Conservation (phyloP, 345 rosid species). For the Euphorbia peplus region DNA sequence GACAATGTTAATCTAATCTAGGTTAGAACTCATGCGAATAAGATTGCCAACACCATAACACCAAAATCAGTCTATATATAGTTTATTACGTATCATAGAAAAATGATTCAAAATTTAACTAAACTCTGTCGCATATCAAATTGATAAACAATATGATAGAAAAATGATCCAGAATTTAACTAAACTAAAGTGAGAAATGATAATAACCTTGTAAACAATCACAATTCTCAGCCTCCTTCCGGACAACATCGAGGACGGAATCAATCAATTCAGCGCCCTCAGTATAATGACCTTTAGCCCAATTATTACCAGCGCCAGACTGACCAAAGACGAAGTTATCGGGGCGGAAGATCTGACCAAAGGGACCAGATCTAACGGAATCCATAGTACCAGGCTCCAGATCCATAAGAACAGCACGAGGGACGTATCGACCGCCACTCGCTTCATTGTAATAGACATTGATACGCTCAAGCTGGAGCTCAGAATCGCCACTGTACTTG, state of each 20-base stretch:
- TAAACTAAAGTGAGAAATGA: too few relatives aligned
- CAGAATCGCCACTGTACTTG: constrained; percentile 19
- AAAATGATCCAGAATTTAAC: too few relatives aligned
- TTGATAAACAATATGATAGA: too few relatives aligned
- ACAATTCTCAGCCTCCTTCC: constrained; percentile 27
- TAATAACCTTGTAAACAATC: constrained; percentile 26
- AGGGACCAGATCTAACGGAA: constrained; percentile 28
- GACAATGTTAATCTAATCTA: neutral
- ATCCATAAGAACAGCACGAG: constrained; percentile 30
- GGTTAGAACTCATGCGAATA: too few relatives aligned
- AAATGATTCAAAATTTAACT: too few relatives aligned
- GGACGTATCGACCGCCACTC: constrained; percentile 25
- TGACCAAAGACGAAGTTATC: constrained; percentile 24
- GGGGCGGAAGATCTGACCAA: constrained; percentile 23
- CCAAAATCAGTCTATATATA: neutral
- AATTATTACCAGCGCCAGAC: constrained; percentile 19
- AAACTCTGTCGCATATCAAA: too few relatives aligned
- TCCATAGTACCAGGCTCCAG: constrained; percentile 31
- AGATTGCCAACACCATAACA: neutral
- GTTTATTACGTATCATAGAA: too few relatives aligned
- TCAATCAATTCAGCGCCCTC: constrained; percentile 30
- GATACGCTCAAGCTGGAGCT: constrained; percentile 23
- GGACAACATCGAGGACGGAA: constrained; percentile 23
- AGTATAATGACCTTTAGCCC: constrained; percentile 28
- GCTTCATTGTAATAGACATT: constrained; percentile 28